Evolutionary conservation across 371 early-diverging fungal species (phyloP).

Genomic region (Mucor mucedo): DNA sequence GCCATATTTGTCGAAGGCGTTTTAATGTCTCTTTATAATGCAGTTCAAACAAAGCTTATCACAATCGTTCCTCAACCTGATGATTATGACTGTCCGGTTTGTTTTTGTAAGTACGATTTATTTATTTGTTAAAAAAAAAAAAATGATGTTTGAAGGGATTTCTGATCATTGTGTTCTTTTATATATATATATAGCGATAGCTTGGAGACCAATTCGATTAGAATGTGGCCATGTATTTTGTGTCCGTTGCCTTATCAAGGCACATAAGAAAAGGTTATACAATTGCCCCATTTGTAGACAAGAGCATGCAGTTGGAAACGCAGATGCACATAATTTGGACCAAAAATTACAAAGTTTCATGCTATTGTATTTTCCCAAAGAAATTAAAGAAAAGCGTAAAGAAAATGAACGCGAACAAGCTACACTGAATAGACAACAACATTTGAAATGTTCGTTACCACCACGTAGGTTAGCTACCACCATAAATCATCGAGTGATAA

Average conservation of each 20-base stretch:
- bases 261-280: constrained; percentile 57
- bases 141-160: too few relatives aligned
- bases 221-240: constrained; percentile 76
- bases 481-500: background rate
- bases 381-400: constrained; percentile 69
- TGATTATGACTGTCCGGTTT: constrained; percentile 60
- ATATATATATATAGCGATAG: constrained; percentile 39
- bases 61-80: constrained; percentile 77
- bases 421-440: constrained; percentile 44
- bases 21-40: constrained; percentile 27
- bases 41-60: constrained; percentile 47
- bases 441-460: background rate
- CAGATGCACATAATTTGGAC: constrained; percentile 66
- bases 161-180: background rate
- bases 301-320: constrained; percentile 61
- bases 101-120: constrained; percentile 30
- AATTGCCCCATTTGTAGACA: constrained; percentile 78
- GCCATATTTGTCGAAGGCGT: constrained; percentile 38
- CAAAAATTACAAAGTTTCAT: constrained; percentile 65
- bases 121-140: too few relatives aligned
- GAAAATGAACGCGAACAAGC: constrained; percentile 69
- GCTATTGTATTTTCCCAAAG: constrained; percentile 73
- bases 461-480: constrained; percentile 5
- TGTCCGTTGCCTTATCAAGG: constrained; percentile 74
- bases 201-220: constrained; percentile 78